Conservation (phyloP, 2,329 filamentous ascomycete species). For the Aureobasidium namibiae region DNA sequence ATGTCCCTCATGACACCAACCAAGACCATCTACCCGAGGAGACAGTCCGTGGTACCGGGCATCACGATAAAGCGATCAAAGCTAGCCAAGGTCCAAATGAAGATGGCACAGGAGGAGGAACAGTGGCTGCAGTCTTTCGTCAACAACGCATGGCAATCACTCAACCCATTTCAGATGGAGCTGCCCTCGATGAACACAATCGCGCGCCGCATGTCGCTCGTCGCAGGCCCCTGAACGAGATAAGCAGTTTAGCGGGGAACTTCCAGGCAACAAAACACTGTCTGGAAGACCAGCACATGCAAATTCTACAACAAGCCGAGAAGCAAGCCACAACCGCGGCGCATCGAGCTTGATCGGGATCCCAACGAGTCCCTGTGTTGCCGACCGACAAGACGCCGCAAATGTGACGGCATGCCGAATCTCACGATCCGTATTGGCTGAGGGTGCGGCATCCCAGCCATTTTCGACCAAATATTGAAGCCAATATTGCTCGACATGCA, state of each 20-base stretch:
- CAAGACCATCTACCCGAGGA: constrained; percentile 10
- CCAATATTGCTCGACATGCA: not conserved
- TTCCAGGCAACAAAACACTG: too few species aligned
- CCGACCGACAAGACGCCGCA: not conserved
- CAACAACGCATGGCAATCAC: constrained; percentile 34
- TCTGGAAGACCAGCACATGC: constrained; percentile 5
- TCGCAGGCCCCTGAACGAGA: constrained; percentile 8
- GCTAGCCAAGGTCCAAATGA: constrained; percentile 38
- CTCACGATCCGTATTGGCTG: not conserved
- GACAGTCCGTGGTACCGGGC: constrained; percentile 16
- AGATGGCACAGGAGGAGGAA: constrained; percentile 35
- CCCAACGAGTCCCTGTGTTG: not conserved
- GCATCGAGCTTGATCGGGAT: not conserved
- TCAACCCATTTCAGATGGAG: constrained; percentile 16
- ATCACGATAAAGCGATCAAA: constrained; percentile 33
- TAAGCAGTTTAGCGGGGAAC: not conserved
- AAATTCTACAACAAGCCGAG: not conserved
- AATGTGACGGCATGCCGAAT: not conserved
- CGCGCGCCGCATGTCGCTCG: constrained; percentile 7
- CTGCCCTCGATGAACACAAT: constrained; percentile 5
- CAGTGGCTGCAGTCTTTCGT: constrained; percentile 35
- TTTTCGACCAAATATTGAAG: not conserved
- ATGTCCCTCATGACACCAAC: constrained; percentile 12
- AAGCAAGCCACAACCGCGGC: not conserved
- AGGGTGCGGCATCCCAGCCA: not conserved